phyloP scores from a whole-genome alignment of 2,329 filamentous ascomycete genomes.

The Botryosphaeria agaves region DNA sequence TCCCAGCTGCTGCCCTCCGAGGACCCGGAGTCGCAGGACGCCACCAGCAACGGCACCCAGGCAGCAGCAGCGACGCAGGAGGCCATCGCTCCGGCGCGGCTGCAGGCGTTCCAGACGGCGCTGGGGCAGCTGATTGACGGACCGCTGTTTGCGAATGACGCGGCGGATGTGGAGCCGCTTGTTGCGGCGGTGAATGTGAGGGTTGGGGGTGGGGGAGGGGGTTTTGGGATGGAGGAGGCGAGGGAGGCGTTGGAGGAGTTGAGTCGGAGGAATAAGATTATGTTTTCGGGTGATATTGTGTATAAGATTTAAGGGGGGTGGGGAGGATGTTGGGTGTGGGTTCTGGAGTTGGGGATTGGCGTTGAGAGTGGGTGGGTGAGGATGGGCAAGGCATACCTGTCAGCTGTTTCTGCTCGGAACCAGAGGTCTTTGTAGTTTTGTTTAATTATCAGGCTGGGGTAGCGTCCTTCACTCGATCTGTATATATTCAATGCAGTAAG shows the following conservation, averaged over 20 bases:
- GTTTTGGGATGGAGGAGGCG: slow-evolving; percentile 58
- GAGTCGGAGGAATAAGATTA: slow-evolving; percentile 75
- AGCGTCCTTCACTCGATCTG: too few relatives aligned
- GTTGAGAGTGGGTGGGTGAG: too few relatives aligned
- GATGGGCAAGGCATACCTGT: too few relatives aligned
- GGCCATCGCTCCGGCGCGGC: slow-evolving; percentile 42
- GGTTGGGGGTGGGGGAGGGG: slow-evolving; percentile 37
- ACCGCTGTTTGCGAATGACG: slow-evolving; percentile 73
- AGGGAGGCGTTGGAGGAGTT: slow-evolving; percentile 61
- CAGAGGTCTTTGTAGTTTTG: too few relatives aligned
- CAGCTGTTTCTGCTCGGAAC: too few relatives aligned
- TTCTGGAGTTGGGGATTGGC: too few relatives aligned
- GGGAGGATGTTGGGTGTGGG: too few relatives aligned
- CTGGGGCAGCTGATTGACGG: slow-evolving; percentile 73
- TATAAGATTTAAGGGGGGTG: slow-evolving; percentile 26
- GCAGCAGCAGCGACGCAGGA: too few relatives aligned
- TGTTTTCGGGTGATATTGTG: slow-evolving; percentile 42
- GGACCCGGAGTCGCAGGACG: slow-evolving; percentile 17
- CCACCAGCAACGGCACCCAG: slow-evolving; percentile 11
- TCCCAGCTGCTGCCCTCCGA: slow-evolving; percentile 49
- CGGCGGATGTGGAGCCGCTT: slow-evolving; percentile 56
- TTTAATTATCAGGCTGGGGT: too few relatives aligned
- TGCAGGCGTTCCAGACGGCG: slow-evolving; percentile 60
- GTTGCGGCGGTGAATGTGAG: slow-evolving; percentile 64
- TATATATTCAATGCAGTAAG: too few relatives aligned